Base-by-base conservation (phyloP, 768 basidiomycete species). In the Tricholoma sp. region DNA sequence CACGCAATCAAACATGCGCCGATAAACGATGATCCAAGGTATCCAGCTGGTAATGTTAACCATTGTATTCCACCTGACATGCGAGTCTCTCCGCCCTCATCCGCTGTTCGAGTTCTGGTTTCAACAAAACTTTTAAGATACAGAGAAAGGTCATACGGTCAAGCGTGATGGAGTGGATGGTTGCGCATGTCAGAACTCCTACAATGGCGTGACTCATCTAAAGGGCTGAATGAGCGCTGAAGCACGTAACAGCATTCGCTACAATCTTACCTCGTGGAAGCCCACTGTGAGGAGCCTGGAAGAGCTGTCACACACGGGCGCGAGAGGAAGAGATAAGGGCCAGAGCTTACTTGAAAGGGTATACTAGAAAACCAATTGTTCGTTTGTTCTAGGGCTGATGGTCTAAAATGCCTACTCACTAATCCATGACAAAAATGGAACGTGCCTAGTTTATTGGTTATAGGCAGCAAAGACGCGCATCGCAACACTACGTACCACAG, bases 11-110 rank as follows among this genome's bases (percentile, higher is more conserved):
- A 76, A 45, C 81, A 80, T 1, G 91, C 94, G 22, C 94, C 94
- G 53, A 96, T 91, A 65, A 96, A 76, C 4, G 87, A 85, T 4
- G 90, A 88, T 31, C 92, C 91, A 45, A 93, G 83, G 68, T 92
- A 91, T 57, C 93, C 92, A 19, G 80, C 79, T 0, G 91, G 89
- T 3, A 93, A 80, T 0, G 92, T 93, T 21, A 93, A 70, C 82
- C 86, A 89, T 19, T 81, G 74, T 41, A 94, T 82, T 0, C 92
- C 94, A 27, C 93, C 93, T 14, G 87, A 85, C 93, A 95, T 94
- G 34, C 79, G 76, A 4, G 93, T 95, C 35, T 84, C 82, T 11
- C 92, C 93, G 39, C 93, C 93, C 72, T 94, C 94, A 64, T 93
- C 91, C 45, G 91, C 87, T 92, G 66, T 56, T 53, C 16, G 50